These are phyloP conservation scores for Chytriomyces sp. DNA, from an alignment of 192 early-diverging fungal genomes.

Conservation along the genomic window DNA sequence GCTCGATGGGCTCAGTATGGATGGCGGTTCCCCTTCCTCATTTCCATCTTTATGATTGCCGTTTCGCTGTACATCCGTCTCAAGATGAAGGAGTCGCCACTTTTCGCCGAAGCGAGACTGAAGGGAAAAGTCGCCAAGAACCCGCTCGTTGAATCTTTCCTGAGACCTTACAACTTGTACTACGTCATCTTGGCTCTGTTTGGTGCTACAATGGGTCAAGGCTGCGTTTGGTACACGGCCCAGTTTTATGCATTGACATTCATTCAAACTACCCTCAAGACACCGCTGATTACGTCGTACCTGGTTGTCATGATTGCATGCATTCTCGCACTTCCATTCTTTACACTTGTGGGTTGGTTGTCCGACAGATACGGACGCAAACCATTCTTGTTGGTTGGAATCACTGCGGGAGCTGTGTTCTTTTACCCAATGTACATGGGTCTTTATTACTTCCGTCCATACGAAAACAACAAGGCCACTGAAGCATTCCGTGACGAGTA, in stretches of 20 bases:
- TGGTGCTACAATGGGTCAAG: conserved; percentile 38
- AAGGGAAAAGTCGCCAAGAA: conserved; percentile 9
- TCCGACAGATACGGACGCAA: conserved; percentile 43
- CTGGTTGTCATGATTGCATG: conserved; percentile 13
- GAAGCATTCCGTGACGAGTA: conserved; percentile 8
- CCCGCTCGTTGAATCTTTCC: conserved; percentile 1
- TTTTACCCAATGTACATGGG: conserved; percentile 36
- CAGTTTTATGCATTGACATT: conserved; percentile 22
- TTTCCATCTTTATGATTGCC: conserved; percentile 40
- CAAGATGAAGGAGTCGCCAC: no score
- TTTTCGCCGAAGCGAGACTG: conserved; percentile 22
- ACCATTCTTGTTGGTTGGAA: conserved; percentile 29
- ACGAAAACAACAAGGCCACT: conserved; percentile 26
- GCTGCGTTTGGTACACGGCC: conserved; percentile 1
- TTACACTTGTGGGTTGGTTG: conserved; percentile 28
- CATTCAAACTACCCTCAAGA: background rate
- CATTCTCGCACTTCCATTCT: conserved; percentile 29
- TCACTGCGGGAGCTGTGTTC: conserved; percentile 16
- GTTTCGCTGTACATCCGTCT: conserved; percentile 33
- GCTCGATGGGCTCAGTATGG: conserved; percentile 24
- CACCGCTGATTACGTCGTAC: conserved; percentile 1
- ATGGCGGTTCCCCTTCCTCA: conserved; percentile 43
- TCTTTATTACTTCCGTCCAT: conserved; percentile 21
- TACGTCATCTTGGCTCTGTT: conserved; percentile 2
- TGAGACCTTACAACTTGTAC: conserved; percentile 23